Evolutionary conservation across 2,329 filamentous ascomycete genomes (phyloP), one percentile per base, ranked within the genome.

Genomic region (Penicillium sp.): DNA sequence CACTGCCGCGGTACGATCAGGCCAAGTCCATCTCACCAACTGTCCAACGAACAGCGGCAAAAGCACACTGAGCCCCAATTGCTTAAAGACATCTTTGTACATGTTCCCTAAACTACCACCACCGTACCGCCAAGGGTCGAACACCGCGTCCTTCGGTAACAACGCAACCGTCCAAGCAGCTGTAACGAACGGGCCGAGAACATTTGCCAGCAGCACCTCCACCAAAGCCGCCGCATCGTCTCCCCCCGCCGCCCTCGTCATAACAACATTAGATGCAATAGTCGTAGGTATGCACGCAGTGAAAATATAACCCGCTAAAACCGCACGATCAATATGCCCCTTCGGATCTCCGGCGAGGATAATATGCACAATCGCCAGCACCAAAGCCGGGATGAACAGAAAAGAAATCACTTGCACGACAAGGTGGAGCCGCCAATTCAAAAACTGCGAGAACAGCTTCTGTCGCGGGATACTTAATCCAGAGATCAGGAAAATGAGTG

Each of bases 211-310:
- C 8, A 89, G 80, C 1, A 89, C 87, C 65, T 89, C 86, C 31
- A 90, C 86, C 56, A 88, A 79, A 46, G 83, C 83, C 0, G 85
- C 83, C 2, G 83, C 83, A 55, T 86, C 83, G 61, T 90, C 88
- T 5, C 88, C 88, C 36, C 86, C 84, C 0, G 88, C 84, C 38
- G 84, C 79, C 24, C 86, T 77, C 5, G 88, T 90, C 86, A 90
- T 90, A 39, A 90, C 85, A 7, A 89, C 85, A 67, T 90, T 90
- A 43, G 85, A 89, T 7, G 86, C 83, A 63, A 90, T 88, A 0
- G 88, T 90, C 0, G 88, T 91, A 1, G 88, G 87, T 4, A 89
- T 83, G 65, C 83, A 87, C n/a, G 84, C 81, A 1, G 85, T 79
- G 38, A 88, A 83, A 3, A 90, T 79, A 68, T 90, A 83, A 9